Base-by-base conservation (phyloP, 495 filamentous ascomycete species). In the Penicillium steckii region DNA sequence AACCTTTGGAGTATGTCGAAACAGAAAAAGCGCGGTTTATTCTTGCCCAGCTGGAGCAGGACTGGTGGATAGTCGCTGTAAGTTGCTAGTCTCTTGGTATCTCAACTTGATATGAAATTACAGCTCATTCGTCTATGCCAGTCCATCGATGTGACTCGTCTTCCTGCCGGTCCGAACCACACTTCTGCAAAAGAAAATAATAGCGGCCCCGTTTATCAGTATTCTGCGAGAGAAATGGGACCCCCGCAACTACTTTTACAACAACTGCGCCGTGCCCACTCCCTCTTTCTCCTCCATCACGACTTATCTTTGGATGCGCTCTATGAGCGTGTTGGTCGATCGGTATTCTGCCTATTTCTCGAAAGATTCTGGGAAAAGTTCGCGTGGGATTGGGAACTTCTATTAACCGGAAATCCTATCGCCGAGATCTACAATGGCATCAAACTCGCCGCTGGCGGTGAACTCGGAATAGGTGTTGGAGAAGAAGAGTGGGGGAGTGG, bases 31-130 rank as follows among this genome's bases (percentile, higher is more conserved):
- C 84, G 4, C 78, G 92, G 15, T 86, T 96, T 19, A 78, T 97
- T 33, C 72, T 96, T 12, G 80, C 90, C 57, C 90, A 97, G 67
- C 70, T 97, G 46, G 87, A 90, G 66, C 79, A 86, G 53, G 86
- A 89, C 41, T 99, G 94, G 94, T 99, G 94, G 94, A 83, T 96
- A 56, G 72, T 97, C 41, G 91, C 91, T 51, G 92, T 96, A 59
- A 45, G 69, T 62, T 41, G n/a, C 17, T 29, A 29, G 27, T 29
- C 38, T 3, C 8, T 8, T 2, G 13, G 22, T 52, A 24, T 8
- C 44, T 68, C 53, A 75, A 19, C 15, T 37, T 40, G 15, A 3
- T 10, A n/a, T 17, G 41, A 53, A 22, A 18, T 46, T 27, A 26
- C 23, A 27, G 48, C 60, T 67, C 27, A 68, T 41, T 23, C 43